Evolutionary conservation across 2,329 filamentous ascomycete species (phyloP), one percentile per base, ranked within the genome.

Genomic region (Colletotrichum sp.): DNA sequence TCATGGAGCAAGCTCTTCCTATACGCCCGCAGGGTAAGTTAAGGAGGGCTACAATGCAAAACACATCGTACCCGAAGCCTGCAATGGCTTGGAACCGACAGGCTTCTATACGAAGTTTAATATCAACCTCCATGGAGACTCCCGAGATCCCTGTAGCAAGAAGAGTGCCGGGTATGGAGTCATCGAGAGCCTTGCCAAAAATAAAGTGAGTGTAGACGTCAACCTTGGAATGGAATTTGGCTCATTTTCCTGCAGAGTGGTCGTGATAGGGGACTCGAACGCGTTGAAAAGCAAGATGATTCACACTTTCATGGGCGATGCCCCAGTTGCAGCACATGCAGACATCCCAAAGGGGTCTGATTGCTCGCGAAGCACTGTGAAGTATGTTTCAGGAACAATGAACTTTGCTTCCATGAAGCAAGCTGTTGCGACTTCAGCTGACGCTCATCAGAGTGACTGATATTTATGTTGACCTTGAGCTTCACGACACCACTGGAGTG

Each of bases 301-400:
- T 44, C 39, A 44, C 39, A 44, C 39, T 3, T 44, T 44, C 18
- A 44, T 44, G 39, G 8, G 39, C 18, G 8, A 44, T 44, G 39
- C 39, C 8, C 39, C 39, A 44, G 5, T n/a, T 6, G 8, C 39
- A 44, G 39, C 39, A 18, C 4, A 44, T n/a, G 39, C 8, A 18
- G 18, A 44, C 1, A 44, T 44, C 8, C 39, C 39, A 10, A 10
- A 44, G 8, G 39, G 39, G 5, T 44, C 39, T 10, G 39, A 44
- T n/a, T 44, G 39, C 16, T 44, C 39, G 39, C 39, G 39, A 44
- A 44, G 39, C 18, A 10, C 39, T 10, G 39, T 44, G 8, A n/a
- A 6, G 39, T 44, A 44, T 44, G 39, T 2, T n/a, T 10, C 9
- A 0, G 16, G 18, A n/a, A 9, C 1, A 9, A 3, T 18, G 1